These are phyloP conservation scores for Nakazawaea laoshanensis DNA, from an alignment of 805 yeast genomes.

Conservation along the genomic window DNA sequence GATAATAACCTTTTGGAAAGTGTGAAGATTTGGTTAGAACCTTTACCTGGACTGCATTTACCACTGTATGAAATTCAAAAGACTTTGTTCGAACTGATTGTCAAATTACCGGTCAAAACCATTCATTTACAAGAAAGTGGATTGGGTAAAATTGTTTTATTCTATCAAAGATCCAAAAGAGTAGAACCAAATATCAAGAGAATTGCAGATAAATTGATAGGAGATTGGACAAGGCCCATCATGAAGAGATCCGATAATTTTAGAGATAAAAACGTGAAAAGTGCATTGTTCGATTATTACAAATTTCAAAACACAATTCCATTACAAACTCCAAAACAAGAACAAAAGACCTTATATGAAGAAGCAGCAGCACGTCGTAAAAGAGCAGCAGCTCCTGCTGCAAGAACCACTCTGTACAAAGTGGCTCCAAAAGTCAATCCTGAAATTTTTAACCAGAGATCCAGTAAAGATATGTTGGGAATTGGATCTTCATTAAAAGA, in stretches of 20 bases:
- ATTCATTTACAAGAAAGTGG: conserved; percentile 93
- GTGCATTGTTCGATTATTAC: conserved; percentile 59
- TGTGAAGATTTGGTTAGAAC: conserved; percentile 95
- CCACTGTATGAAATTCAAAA: conserved; percentile 97
- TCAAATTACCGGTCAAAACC: conserved; percentile 84
- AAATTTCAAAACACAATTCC: conserved; percentile 36
- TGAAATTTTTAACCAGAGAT: conserved; percentile 34
- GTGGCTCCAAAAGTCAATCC: conserved; percentile 79
- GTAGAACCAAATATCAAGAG: conserved; percentile 84
- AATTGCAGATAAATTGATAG: conserved; percentile 82
- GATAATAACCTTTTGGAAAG: conserved; percentile 92
- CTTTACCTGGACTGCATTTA: conserved; percentile 93
- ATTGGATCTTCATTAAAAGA: conserved; percentile 50
- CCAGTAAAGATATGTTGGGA: conserved; percentile 29
- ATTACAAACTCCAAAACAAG: conserved; percentile 22
- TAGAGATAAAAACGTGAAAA: conserved; percentile 72
- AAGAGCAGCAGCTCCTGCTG: conserved; percentile 94
- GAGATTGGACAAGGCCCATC: conserved; percentile 98
- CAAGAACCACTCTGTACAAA: conserved; percentile 79
- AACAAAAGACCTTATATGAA: conserved; percentile 62
- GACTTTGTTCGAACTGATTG: conserved; percentile 67
- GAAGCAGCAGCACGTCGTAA: conserved; percentile 86
- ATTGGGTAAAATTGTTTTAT: conserved; percentile 86
- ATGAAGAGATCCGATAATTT: conserved; percentile 93
- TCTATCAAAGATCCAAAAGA: conserved; percentile 82